These are phyloP conservation scores for Keithomyces neogunnii DNA, from an alignment of 2,329 filamentous ascomycete species.

Conservation along the genomic window DNA sequence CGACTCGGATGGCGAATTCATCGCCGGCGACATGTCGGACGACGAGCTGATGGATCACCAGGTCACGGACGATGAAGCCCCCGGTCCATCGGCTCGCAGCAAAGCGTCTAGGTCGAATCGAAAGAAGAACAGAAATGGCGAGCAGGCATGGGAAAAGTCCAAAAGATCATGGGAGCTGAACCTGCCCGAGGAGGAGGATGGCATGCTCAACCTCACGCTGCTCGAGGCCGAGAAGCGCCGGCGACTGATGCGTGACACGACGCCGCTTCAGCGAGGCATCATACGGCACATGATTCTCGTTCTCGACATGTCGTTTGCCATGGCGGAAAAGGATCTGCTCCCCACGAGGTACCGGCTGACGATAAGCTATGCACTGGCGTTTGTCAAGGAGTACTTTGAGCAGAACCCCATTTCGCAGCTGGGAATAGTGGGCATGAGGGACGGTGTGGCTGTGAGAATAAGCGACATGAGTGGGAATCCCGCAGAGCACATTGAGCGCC, in stretches of 20 bases:
- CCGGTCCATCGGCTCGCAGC: conserved; percentile 16
- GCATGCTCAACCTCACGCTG: conserved; percentile 67
- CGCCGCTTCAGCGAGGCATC: conserved; percentile 89
- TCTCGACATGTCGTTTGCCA: conserved; percentile 85
- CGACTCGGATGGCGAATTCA: conserved; percentile 65
- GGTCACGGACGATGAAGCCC: conserved; percentile 28
- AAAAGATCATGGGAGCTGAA: conserved; percentile 65
- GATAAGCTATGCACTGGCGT: conserved; percentile 75
- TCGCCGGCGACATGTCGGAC: conserved; percentile 54
- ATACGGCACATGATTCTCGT: conserved; percentile 93
- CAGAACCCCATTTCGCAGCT: conserved; percentile 98
- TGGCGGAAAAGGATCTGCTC: conserved; percentile 90
- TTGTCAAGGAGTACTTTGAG: conserved; percentile 92
- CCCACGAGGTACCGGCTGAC: conserved; percentile 79
- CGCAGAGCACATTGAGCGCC: conserved; percentile 71
- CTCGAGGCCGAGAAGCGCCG: conserved; percentile 74
- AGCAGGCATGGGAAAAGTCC: conserved; percentile 58
- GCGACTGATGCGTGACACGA: conserved; percentile 84
- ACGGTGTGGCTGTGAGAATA: conserved; percentile 77
- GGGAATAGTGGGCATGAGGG: conserved; percentile 85
- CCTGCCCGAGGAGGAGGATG: conserved; percentile 63
- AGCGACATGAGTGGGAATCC: conserved; percentile 91
- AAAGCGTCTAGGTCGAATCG: conserved; percentile 18
- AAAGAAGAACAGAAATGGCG: conserved; percentile 28
- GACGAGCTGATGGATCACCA: conserved; percentile 51